Conservation (phyloP, 768 basidiomycete species). For the Russula sp. region DNA sequence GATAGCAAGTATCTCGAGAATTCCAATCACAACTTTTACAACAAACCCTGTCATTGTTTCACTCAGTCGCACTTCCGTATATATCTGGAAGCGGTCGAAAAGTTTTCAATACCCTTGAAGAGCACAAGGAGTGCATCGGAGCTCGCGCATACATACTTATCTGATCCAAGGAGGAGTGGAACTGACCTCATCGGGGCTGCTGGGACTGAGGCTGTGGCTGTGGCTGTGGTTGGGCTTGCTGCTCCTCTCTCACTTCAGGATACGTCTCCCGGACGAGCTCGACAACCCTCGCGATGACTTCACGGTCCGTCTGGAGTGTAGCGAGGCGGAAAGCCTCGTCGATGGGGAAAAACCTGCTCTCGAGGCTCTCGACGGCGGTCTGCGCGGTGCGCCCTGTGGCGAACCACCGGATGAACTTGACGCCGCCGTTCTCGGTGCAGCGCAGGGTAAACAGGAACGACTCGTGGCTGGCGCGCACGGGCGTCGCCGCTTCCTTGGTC, state of each 20-base stretch:
- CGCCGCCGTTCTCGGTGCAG: slow-evolving; percentile 27
- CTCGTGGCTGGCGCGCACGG: slow-evolving; percentile 28
- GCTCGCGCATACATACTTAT: too few species aligned
- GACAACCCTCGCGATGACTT: slow-evolving; percentile 5
- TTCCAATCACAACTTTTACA: too few species aligned
- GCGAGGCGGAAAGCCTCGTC: slow-evolving; percentile 5
- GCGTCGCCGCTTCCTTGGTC: slow-evolving; percentile 29
- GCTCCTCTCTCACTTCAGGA: not conserved
- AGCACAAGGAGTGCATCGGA: too few species aligned
- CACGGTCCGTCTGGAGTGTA: slow-evolving; percentile 16
- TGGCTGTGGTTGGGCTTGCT: not conserved
- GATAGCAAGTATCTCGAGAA: too few species aligned
- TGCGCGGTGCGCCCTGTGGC: slow-evolving; percentile 34
- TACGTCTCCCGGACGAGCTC: slow-evolving; percentile 14
- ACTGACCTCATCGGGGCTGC: not conserved
- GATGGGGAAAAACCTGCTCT: slow-evolving; percentile 7
- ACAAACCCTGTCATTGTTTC: too few species aligned
- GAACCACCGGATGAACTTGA: slow-evolving; percentile 52
- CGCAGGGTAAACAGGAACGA: slow-evolving; percentile 35
- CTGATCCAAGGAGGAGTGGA: not conserved
- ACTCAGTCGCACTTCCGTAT: too few species aligned
- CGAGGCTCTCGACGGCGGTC: slow-evolving; percentile 25
- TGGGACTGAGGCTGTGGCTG: not conserved
- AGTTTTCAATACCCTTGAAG: too few species aligned
- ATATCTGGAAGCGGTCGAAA: too few species aligned